Evolutionary conservation across 129 eudicot species (phyloP).

Genomic region (Gnaphalium uliginosum): DNA sequence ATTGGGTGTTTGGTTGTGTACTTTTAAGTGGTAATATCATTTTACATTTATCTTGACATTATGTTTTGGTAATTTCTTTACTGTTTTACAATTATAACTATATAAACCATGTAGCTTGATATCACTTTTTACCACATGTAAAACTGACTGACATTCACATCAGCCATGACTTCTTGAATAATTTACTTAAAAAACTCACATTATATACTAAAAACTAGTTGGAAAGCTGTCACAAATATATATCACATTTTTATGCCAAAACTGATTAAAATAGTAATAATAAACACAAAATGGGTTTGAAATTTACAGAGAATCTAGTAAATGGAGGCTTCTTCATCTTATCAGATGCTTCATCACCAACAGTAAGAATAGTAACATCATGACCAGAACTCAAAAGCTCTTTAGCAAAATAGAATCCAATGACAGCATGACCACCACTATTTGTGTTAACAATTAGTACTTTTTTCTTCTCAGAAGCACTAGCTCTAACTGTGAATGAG

Average conservation of each 20-base stretch:
- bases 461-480: slow-evolving; percentile 67
- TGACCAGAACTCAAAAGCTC: slow-evolving; percentile 81
- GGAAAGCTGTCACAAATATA: background rate
- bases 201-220: background rate
- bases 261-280: slow-evolving; percentile 3
- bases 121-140: background rate
- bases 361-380: slow-evolving; percentile 77
- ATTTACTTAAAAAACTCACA: background rate
- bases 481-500: slow-evolving; percentile 46
- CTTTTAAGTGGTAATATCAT: background rate
- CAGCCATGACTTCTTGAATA: background rate
- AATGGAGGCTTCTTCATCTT: slow-evolving; percentile 99
- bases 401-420: slow-evolving; percentile 95
- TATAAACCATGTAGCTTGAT: background rate
- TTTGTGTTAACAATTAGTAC: slow-evolving; percentile 84
- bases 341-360: slow-evolving; percentile 86
- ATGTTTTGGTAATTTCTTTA: background rate
- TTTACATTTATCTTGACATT: background rate
- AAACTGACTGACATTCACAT: background rate
- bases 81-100: background rate
- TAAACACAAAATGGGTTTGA: slow-evolving; percentile 1
- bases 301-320: slow-evolving; percentile 65
- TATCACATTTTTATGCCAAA: background rate
- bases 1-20: background rate
- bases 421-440: slow-evolving; percentile 97